These are phyloP conservation scores for Artomyces pyxidatus DNA, from an alignment of 768 basidiomycete species.

Conservation along the genomic window DNA sequence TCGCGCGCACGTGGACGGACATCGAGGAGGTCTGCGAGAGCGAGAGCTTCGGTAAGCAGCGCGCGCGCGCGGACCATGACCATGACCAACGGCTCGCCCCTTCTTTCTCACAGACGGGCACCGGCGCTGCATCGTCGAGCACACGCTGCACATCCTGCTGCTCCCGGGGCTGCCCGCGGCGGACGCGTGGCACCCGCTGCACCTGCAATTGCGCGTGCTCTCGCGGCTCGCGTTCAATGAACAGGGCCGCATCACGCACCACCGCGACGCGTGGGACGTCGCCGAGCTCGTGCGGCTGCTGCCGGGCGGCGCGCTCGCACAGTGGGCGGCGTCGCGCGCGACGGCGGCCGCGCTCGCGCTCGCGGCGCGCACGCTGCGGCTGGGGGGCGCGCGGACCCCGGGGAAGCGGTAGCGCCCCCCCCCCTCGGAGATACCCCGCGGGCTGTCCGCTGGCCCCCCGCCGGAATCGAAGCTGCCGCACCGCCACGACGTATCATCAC, in stretches of 20 bases:
- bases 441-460: no score
- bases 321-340: slow-evolving; percentile 62
- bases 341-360: slow-evolving; percentile 35
- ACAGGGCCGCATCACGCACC: slow-evolving; percentile 69
- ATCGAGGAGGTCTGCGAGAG: slow-evolving; percentile 68
- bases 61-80: no score
- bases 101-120: slow-evolving; percentile 48
- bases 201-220: slow-evolving; percentile 62
- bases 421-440: slow-evolving; percentile 1
- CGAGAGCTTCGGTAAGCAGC: slow-evolving; percentile 63
- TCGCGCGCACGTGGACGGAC: slow-evolving; percentile 65
- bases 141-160: slow-evolving; percentile 69
- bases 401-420: no score
- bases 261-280: slow-evolving; percentile 77
- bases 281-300: slow-evolving; percentile 68
- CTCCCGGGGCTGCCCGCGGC: slow-evolving; percentile 55
- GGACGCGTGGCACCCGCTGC: slow-evolving; percentile 38
- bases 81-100: slow-evolving; percentile 4
- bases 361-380: slow-evolving; percentile 5
- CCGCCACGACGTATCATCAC: no score
- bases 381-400: slow-evolving; percentile 9
- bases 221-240: slow-evolving; percentile 76
- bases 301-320: slow-evolving; percentile 56
- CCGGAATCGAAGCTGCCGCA: no score
- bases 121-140: slow-evolving; percentile 66